A percentile compares a stretch with the other conserved stretches of the same genome.
These are phyloP conservation scores for Metschnikowia santaceciliae DNA, from an alignment of 805 yeast genomes.

Conservation along the genomic window DNA sequence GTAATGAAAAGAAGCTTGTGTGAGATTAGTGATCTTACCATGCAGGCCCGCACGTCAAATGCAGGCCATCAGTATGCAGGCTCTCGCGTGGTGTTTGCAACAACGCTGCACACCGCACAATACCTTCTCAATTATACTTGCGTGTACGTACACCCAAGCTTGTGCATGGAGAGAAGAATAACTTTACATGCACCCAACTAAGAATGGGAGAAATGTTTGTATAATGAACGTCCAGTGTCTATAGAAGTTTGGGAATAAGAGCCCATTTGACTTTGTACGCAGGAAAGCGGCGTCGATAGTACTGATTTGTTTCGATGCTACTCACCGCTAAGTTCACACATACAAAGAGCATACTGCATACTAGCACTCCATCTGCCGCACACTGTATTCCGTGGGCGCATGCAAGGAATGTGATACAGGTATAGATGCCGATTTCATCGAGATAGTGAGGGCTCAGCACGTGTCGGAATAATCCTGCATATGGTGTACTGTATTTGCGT, in stretches of 20 bases:
- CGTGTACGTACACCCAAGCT: too few relatives aligned
- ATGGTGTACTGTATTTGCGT: conserved; percentile 56
- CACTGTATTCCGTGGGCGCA: conserved; percentile 11
- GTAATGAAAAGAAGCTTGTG: neutral
- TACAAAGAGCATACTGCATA: conserved; percentile 31
- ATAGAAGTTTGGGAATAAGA: conserved; percentile 30
- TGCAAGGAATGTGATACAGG: conserved; percentile 26
- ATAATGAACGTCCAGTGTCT: neutral
- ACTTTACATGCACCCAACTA: too few relatives aligned
- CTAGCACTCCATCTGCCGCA: conserved; percentile 20
- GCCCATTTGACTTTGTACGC: conserved; percentile 27
- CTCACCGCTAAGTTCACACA: conserved; percentile 50
- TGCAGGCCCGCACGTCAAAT: neutral
- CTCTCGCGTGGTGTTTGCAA: too few relatives aligned
- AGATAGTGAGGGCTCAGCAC: conserved; percentile 66
- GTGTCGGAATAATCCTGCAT: conserved; percentile 43
- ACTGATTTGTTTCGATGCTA: conserved; percentile 49
- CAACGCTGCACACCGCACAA: neutral
- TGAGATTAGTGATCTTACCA: neutral
- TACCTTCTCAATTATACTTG: too few relatives aligned
- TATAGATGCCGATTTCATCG: conserved; percentile 59
- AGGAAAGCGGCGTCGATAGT: conserved; percentile 36
- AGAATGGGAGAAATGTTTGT: neutral
- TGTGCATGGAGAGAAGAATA: too few relatives aligned
- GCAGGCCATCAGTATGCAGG: neutral